Conservation (phyloP, 1,284 basidiomycete species). For the Pseudozyma thailandica region DNA sequence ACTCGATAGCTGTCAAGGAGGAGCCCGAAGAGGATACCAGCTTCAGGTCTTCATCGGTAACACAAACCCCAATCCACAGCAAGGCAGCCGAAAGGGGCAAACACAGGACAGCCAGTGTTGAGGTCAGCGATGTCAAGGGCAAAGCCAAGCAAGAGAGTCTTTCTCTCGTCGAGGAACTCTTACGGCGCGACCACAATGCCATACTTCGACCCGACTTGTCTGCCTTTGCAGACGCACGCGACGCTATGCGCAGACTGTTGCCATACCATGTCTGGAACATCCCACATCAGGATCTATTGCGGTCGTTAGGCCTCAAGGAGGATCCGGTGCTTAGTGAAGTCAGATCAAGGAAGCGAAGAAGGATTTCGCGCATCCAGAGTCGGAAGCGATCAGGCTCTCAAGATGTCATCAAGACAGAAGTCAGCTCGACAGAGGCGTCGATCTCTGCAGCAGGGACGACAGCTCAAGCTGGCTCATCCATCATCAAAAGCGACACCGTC, state of each 20-base stretch:
- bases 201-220: constrained; percentile 56
- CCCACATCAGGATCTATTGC: constrained; percentile 55
- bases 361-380: constrained; percentile 12
- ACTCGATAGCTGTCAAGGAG: constrained; percentile 33
- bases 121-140: constrained; percentile 1
- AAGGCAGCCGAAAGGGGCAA: background rate
- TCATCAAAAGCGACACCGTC: constrained; percentile 1
- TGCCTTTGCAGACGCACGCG: constrained; percentile 52
- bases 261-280: constrained; percentile 66
- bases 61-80: background rate
- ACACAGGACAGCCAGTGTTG: background rate
- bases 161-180: constrained; percentile 18
- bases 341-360: constrained; percentile 35
- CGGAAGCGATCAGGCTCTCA: background rate
- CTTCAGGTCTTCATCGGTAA: background rate
- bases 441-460: background rate
- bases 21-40: constrained; percentile 25
- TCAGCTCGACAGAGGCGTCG: background rate
- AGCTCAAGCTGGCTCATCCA: background rate
- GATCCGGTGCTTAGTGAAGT: constrained; percentile 35
- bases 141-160: constrained; percentile 1
- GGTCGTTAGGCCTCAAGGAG: constrained; percentile 17
- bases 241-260: constrained; percentile 57
- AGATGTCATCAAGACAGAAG: background rate
- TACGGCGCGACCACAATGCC: constrained; percentile 45